A percentile compares a stretch with the other conserved stretches of the same genome.
Conservation (phyloP, 495 filamentous ascomycete species). For the Penicillium canariense region DNA sequence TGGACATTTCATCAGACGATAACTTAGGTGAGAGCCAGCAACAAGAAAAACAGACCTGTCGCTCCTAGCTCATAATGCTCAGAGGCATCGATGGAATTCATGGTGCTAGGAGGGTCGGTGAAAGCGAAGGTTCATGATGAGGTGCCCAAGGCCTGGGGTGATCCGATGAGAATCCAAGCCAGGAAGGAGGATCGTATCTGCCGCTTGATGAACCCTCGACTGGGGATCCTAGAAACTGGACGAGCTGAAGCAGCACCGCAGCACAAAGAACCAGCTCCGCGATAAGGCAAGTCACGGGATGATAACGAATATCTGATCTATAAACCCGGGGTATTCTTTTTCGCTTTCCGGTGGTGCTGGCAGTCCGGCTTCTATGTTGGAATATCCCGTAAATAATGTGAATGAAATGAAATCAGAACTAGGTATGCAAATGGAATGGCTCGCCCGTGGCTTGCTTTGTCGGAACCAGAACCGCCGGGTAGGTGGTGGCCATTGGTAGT, state of each 20-base stretch:
- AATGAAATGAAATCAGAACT: background rate
- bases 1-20: conserved; percentile 21
- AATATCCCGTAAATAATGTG: too few species aligned
- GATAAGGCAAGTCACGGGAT: conserved; percentile 22
- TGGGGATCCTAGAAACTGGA: background rate
- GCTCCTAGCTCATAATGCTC: conserved; percentile 68
- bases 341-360: too few species aligned
- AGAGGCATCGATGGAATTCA: conserved; percentile 88
- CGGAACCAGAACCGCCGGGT: too few species aligned
- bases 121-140: conserved; percentile 16
- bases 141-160: background rate
- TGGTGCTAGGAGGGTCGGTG: conserved; percentile 39
- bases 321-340: background rate
- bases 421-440: too few species aligned
- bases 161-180: background rate
- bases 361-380: too few species aligned
- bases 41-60: conserved; percentile 12
- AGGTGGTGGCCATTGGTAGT: too few species aligned
- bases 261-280: conserved; percentile 14
- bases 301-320: conserved; percentile 9
- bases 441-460: too few species aligned
- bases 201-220: background rate
- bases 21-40: background rate
- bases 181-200: background rate
- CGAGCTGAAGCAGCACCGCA: background rate